These are phyloP conservation scores for Balamuthia mandrillaris DNA, from an alignment of 208 protist species.

Conservation along the genomic window DNA sequence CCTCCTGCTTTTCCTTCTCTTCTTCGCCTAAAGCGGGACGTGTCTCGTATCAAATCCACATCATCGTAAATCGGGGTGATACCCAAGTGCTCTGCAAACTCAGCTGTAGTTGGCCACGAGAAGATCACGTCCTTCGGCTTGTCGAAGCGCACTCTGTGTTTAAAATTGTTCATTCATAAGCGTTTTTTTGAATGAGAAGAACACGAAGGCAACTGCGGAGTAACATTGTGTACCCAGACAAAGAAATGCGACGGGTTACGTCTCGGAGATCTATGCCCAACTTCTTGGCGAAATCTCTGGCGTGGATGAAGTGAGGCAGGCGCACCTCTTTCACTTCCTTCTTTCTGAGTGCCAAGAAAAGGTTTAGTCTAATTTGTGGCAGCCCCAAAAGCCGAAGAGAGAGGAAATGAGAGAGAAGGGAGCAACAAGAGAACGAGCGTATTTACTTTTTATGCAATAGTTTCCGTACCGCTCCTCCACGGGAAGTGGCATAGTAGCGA, in stretches of 20 bases:
- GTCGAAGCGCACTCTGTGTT: constrained; percentile 30
- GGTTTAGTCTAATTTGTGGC: no score
- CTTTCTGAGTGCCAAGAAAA: neutral
- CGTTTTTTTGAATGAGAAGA: neutral
- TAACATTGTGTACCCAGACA: neutral
- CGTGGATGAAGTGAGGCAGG: constrained; percentile 33
- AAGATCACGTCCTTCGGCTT: constrained; percentile 25
- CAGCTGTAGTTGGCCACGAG: constrained; percentile 13
- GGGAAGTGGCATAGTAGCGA: neutral
- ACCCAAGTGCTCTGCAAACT: constrained; percentile 25
- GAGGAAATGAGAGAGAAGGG: no score
- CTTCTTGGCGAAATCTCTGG: constrained; percentile 23
- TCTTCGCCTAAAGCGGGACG: no score
- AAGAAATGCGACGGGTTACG: constrained; percentile 5
- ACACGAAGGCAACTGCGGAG: no score
- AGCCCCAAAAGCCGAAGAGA: no score
- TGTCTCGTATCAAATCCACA: neutral
- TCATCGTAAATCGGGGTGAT: constrained; percentile 28
- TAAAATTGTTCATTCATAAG: neutral
- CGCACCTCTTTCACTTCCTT: constrained; percentile 14
- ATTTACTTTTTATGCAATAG: no score
- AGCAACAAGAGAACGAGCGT: no score
- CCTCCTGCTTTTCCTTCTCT: no score
- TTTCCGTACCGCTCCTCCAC: no score
- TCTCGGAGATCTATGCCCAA: constrained; percentile 39